Percentiles rank a stretch among this genome's conserved stretches.
phyloP scores from a whole-genome alignment of 805 yeast species.

The Yarrowia keelungensis region DNA sequence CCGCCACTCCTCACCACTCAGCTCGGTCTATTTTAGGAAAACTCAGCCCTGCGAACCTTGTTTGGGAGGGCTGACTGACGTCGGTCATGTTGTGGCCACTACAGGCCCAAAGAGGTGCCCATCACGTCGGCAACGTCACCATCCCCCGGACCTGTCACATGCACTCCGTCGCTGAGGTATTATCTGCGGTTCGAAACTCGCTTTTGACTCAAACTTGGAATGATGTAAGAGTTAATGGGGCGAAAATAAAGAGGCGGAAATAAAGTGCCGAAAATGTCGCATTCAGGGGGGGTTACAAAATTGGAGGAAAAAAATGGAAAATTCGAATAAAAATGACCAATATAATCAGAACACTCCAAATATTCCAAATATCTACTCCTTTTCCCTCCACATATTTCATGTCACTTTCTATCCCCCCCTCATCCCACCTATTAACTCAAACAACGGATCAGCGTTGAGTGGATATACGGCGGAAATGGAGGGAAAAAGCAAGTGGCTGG shows the following conservation, averaged over 20 bases:
- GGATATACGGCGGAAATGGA: slow-evolving; percentile 7
- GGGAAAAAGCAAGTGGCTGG: background rate
- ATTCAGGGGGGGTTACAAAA: background rate
- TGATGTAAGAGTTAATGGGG: background rate
- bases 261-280: too few relatives aligned
- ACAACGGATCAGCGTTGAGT: slow-evolving; percentile 2
- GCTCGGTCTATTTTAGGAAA: slow-evolving; percentile 11
- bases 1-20: background rate
- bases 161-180: slow-evolving; percentile 4
- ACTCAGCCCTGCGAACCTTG: slow-evolving; percentile 35
- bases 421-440: background rate
- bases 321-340: background rate
- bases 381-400: too few relatives aligned
- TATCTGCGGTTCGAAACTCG: slow-evolving; percentile 16
- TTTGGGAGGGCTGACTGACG: slow-evolving; percentile 24
- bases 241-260: too few relatives aligned
- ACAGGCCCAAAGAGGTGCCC: background rate
- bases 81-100: background rate
- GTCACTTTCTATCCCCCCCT: too few relatives aligned
- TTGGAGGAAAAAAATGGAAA: background rate
- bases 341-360: too few relatives aligned
- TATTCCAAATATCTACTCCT: too few relatives aligned
- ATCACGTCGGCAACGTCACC: too few relatives aligned
- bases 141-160: slow-evolving; percentile 10
- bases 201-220: slow-evolving; percentile 30